Conservation (phyloP, 345 rosid genomes). For the Syzygium oleosum region DNA sequence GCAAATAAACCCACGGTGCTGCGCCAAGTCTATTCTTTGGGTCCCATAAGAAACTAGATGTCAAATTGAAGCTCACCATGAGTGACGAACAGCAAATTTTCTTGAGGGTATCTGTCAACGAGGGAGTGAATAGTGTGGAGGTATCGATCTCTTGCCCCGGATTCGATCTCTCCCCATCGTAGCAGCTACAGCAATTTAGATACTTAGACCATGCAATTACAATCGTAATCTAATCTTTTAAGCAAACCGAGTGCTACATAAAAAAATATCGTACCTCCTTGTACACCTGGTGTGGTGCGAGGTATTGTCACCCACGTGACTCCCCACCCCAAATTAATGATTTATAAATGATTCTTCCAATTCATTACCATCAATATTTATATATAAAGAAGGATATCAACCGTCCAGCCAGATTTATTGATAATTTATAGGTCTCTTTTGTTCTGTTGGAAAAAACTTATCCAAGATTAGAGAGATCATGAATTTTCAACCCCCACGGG, state of each 20-base stretch:
- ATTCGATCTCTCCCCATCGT: conserved; percentile 52
- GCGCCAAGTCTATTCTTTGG: too few species aligned
- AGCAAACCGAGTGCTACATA: neutral
- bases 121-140: conserved; percentile 40
- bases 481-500: too few species aligned
- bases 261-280: neutral
- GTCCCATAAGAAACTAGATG: neutral
- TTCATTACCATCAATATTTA: too few species aligned
- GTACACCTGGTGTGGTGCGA: neutral
- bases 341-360: too few species aligned
- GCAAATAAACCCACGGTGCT: neutral
- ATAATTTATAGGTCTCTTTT: too few species aligned
- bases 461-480: too few species aligned
- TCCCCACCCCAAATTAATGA: too few species aligned
- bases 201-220: neutral
- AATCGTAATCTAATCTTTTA: neutral
- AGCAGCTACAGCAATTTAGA: conserved; percentile 37
- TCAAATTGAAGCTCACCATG: conserved; percentile 42
- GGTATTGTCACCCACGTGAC: neutral
- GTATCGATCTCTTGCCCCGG: conserved; percentile 38
- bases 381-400: too few species aligned
- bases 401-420: too few species aligned
- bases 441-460: too few species aligned
- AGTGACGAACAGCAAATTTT: conserved; percentile 68
- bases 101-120: conserved; percentile 63